Conservation (phyloP, 768 basidiomycete genomes). For the Lactifluus subvellereus region DNA sequence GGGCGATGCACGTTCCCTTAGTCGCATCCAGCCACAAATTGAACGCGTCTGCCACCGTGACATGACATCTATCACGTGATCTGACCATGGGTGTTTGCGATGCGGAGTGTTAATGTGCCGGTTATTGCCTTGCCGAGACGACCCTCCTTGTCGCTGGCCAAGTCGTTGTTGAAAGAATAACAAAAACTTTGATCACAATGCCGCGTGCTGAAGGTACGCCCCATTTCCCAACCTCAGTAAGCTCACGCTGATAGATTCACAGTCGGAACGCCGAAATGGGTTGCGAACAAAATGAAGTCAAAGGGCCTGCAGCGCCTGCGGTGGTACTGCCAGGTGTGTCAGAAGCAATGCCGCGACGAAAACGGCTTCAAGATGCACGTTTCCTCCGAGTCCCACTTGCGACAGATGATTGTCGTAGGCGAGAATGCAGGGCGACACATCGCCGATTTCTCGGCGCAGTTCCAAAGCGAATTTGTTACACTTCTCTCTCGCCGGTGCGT, state of each 20-base stretch:
- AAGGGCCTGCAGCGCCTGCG: constrained; percentile 93
- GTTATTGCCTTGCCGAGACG: too few species aligned
- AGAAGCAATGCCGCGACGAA: constrained; percentile 98
- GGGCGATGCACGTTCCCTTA: too few species aligned
- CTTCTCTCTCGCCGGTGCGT: constrained; percentile 76
- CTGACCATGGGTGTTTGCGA: too few species aligned
- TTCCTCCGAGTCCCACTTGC: constrained; percentile 80
- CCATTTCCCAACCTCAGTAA: neutral
- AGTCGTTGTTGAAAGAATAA: too few species aligned
- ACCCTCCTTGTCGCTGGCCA: too few species aligned
- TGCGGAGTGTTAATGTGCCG: too few species aligned
- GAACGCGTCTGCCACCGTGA: too few species aligned
- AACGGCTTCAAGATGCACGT: constrained; percentile 98
- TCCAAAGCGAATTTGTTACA: constrained; percentile 89
- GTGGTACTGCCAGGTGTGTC: constrained; percentile 99
- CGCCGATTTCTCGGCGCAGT: constrained; percentile 78
- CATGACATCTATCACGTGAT: too few species aligned
- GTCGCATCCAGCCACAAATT: too few species aligned
- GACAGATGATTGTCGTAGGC: constrained; percentile 96
- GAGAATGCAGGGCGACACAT: constrained; percentile 92
- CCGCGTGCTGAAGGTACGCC: constrained; percentile 23
- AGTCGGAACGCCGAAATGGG: constrained; percentile 85
- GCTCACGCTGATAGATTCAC: neutral
- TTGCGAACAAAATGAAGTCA: constrained; percentile 96
- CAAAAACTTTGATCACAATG: constrained; percentile 5